A percentile compares a stretch with the other conserved stretches of the same genome.
These are phyloP conservation scores for Quercus aquifolioides DNA, from an alignment of 306 rosid genomes.

Conservation along the genomic window DNA sequence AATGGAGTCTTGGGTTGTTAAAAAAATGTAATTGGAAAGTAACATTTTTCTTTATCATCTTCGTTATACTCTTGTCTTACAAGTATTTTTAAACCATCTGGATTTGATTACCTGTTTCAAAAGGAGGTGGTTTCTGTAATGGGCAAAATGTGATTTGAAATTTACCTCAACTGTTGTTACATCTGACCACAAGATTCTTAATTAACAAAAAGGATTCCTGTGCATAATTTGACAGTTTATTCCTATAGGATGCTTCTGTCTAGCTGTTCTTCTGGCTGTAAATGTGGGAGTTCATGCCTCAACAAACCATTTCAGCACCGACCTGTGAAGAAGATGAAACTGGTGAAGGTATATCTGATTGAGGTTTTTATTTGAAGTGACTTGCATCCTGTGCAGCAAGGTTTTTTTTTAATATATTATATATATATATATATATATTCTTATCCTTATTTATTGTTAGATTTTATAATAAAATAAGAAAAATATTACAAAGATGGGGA, in stretches of 20 bases:
- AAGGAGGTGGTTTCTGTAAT: too few species aligned
- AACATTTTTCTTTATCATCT: too few species aligned
- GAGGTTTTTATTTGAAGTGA: neutral
- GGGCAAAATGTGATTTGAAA: too few species aligned
- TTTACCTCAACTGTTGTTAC: neutral
- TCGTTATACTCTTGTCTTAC: too few species aligned
- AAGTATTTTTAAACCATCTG: too few species aligned
- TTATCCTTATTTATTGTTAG: neutral
- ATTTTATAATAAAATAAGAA: neutral
- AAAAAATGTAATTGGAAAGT: too few species aligned
- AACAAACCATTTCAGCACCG: constrained; percentile 87
- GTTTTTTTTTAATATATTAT: too few species aligned
- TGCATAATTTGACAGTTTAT: constrained; percentile 9
- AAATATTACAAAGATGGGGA: neutral
- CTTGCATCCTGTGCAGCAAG: neutral
- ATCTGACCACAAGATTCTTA: neutral
- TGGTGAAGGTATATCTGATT: constrained; percentile 61
- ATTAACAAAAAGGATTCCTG: constrained; percentile 12
- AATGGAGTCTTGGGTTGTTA: too few species aligned
- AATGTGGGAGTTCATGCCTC: constrained; percentile 78
- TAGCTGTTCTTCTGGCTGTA: constrained; percentile 90
- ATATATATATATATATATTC: too few species aligned
- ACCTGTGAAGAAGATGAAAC: constrained; percentile 78
- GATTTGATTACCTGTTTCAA: too few species aligned
- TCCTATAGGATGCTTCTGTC: constrained; percentile 80